These are phyloP conservation scores for Ustilago shanxiensis DNA, from an alignment of 1,284 basidiomycete species.

Conservation along the genomic window DNA sequence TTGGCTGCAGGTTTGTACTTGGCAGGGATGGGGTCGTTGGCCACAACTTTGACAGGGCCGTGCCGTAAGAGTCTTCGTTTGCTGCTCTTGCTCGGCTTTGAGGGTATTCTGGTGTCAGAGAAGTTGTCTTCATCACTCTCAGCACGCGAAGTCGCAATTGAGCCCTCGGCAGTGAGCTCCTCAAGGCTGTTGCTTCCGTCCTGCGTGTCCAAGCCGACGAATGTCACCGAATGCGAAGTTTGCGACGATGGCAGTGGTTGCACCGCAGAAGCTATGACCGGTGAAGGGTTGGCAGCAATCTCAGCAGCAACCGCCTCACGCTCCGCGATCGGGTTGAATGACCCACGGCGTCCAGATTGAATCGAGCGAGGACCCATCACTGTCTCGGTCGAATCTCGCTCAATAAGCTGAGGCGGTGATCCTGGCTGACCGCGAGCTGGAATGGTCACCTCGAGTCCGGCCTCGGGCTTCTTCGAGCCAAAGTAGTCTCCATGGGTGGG, in stretches of 20 bases:
- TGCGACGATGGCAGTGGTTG: not conserved
- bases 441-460: constrained; percentile 34
- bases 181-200: not conserved
- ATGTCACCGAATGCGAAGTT: constrained; percentile 8
- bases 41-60: constrained; percentile 43
- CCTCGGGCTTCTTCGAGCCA: constrained; percentile 29
- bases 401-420: constrained; percentile 40
- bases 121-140: constrained; percentile 33
- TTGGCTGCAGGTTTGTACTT: constrained; percentile 27
- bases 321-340: constrained; percentile 47
- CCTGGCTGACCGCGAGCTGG: constrained; percentile 20
- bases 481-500: constrained; percentile 48
- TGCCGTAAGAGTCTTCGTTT: constrained; percentile 36
- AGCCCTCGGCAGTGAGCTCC: constrained; percentile 12
- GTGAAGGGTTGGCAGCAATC: constrained; percentile 25
- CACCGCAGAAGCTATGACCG: not conserved
- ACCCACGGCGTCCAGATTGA: constrained; percentile 46
- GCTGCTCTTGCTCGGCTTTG: constrained; percentile 29
- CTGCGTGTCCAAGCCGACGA: not conserved
- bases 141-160: constrained; percentile 8
- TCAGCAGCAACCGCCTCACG: constrained; percentile 41
- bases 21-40: constrained; percentile 38
- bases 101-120: not conserved
- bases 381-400: constrained; percentile 54
- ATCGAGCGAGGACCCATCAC: constrained; percentile 48